Percentiles rank a stretch among this genome's conserved stretches.
Evolutionary conservation across 2,329 filamentous ascomycete genomes (phyloP).

Genomic region (Thielaviopsis musarum): DNA sequence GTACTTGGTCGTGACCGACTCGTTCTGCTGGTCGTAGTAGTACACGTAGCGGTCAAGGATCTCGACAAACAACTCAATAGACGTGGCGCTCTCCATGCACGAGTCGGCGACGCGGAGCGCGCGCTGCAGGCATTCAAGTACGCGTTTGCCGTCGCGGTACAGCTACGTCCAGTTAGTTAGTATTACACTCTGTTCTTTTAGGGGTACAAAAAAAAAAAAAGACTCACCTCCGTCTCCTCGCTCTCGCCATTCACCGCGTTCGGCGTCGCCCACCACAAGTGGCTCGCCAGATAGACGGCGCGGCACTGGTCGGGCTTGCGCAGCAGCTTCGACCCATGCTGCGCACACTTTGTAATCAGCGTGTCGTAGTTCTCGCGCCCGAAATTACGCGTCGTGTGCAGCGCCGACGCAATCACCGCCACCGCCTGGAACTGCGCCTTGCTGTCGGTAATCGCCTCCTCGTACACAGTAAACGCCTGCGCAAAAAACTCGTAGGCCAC

Average conservation of each 20-base stretch:
- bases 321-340: conserved; percentile 90
- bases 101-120: conserved; percentile 92
- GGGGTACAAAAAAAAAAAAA: neutral
- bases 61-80: conserved; percentile 94
- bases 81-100: conserved; percentile 96
- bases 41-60: conserved; percentile 97
- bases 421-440: conserved; percentile 97
- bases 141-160: conserved; percentile 93
- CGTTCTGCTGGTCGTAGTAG: conserved; percentile 98
- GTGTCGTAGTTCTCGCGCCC: conserved; percentile 97
- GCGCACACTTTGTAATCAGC: conserved; percentile 88
- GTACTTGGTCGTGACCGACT: conserved; percentile 95
- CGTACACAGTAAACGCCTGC: conserved; percentile 94
- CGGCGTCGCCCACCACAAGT: conserved; percentile 95
- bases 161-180: too few species aligned
- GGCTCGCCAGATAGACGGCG: conserved; percentile 88
- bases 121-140: conserved; percentile 88
- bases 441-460: conserved; percentile 89
- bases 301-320: conserved; percentile 97
- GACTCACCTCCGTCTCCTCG: conserved; percentile 59
- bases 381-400: conserved; percentile 82
- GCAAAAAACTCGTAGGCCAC: conserved; percentile 97
- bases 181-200: too few species aligned
- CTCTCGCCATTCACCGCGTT: conserved; percentile 61
- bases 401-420: conserved; percentile 74